A percentile compares a stretch with the other conserved stretches of the same genome.
Conservation (phyloP, 176 grass and related monocot species). For the Tuctoria greenei region DNA sequence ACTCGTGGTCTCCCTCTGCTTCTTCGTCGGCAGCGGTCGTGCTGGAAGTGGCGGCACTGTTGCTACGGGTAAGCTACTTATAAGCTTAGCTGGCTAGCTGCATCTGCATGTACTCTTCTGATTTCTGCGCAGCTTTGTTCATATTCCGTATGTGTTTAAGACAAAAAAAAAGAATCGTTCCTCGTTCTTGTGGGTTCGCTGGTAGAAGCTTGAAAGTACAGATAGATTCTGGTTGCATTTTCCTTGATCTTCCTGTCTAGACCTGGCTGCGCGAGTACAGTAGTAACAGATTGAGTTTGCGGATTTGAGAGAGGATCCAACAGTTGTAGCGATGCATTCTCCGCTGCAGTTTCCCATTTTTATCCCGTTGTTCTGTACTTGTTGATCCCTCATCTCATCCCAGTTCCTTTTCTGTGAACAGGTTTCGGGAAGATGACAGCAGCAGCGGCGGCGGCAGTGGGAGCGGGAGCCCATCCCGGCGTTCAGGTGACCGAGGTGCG, state of each 20-base stretch:
- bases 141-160: neutral
- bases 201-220: neutral
- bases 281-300: neutral
- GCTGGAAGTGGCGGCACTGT: neutral
- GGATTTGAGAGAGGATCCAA: neutral
- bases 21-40: neutral
- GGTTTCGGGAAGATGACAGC: constrained; percentile 13
- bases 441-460: too few relatives aligned
- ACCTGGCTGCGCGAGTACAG: neutral
- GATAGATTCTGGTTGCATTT: neutral
- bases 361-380: neutral
- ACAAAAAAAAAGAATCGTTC: neutral
- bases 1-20: constrained; percentile 26
- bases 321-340: neutral
- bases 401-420: constrained; percentile 27
- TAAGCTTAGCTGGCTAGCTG: neutral
- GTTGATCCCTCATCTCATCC: neutral
- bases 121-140: too few relatives aligned
- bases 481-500: neutral
- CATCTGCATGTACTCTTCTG: neutral
- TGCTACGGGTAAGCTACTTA: constrained; percentile 38
- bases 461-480: constrained; percentile 2
- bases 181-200: neutral
- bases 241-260: neutral
- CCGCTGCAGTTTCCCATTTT: neutral